Conservation (phyloP, 371 early-diverging fungal species). For the Haplosporangium sp. region DNA sequence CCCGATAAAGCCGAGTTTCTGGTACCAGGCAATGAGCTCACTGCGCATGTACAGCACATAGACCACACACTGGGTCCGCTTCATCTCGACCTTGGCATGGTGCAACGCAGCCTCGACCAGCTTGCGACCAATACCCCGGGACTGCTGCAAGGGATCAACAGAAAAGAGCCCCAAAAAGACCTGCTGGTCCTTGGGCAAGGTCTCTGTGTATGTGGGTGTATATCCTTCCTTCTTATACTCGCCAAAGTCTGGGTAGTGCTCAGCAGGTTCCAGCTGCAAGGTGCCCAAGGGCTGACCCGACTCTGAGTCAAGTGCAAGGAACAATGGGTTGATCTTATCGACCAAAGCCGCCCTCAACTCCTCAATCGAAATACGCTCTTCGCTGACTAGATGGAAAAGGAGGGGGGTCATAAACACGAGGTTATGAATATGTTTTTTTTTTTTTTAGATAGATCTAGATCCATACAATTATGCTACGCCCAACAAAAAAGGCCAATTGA, state of each 20-base stretch:
- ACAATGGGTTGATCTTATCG: constrained; percentile 41
- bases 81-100: constrained; percentile 53
- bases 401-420: background rate
- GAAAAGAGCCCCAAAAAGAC: constrained; percentile 60
- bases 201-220: constrained; percentile 14
- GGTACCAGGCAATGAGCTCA: constrained; percentile 66
- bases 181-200: constrained; percentile 32
- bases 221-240: constrained; percentile 30
- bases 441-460: too few relatives aligned
- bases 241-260: constrained; percentile 38
- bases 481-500: too few relatives aligned
- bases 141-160: constrained; percentile 62
- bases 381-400: constrained; percentile 11
- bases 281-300: constrained; percentile 42
- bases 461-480: background rate
- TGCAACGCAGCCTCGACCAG: constrained; percentile 59
- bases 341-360: constrained; percentile 23
- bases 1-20: constrained; percentile 62
- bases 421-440: background rate
- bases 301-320: constrained; percentile 44
- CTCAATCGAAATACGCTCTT: constrained; percentile 36
- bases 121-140: constrained; percentile 65
- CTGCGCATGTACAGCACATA: constrained; percentile 63
- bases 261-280: constrained; percentile 43
- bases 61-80: constrained; percentile 56